A percentile compares a stretch with the other conserved stretches of the same genome.
Conservation (phyloP, 805 yeast species). For the Hanseniaspora hatyaiensis region DNA sequence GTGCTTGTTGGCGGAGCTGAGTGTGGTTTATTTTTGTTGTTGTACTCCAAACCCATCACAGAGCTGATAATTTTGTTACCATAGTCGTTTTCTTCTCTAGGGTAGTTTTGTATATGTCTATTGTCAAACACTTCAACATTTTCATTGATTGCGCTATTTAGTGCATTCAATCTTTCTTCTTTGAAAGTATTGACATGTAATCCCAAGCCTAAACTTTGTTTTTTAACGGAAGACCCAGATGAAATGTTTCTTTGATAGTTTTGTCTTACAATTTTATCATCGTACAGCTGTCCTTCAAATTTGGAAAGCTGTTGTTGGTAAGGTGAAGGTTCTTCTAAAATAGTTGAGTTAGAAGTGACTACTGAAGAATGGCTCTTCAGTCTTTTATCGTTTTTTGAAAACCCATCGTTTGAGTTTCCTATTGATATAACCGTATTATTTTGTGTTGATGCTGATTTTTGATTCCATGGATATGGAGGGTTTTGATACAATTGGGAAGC, state of each 20-base stretch:
- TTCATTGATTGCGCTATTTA: background rate
- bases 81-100: too few species aligned
- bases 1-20: background rate
- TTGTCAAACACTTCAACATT: too few species aligned
- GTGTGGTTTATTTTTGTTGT: too few species aligned
- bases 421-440: constrained; percentile 5
- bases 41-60: too few species aligned
- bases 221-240: background rate
- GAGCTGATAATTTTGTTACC: too few species aligned
- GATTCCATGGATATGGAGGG: background rate
- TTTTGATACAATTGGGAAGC: background rate
- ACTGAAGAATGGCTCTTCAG: constrained; percentile 13
- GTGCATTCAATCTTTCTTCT: constrained; percentile 6
- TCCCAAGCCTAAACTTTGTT: constrained; percentile 6
- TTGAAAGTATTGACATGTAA: background rate
- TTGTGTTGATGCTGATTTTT: background rate
- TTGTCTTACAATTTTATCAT: too few species aligned
- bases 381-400: constrained; percentile 7
- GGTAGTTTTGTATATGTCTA: too few species aligned
- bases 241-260: background rate
- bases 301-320: constrained; percentile 5
- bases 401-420: too few species aligned
- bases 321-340: constrained; percentile 11
- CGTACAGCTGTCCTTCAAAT: too few species aligned
- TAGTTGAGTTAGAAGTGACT: constrained; percentile 11